phyloP scores from a whole-genome alignment of 805 yeast genomes.

The Kluyveromyces wickerhamii region DNA sequence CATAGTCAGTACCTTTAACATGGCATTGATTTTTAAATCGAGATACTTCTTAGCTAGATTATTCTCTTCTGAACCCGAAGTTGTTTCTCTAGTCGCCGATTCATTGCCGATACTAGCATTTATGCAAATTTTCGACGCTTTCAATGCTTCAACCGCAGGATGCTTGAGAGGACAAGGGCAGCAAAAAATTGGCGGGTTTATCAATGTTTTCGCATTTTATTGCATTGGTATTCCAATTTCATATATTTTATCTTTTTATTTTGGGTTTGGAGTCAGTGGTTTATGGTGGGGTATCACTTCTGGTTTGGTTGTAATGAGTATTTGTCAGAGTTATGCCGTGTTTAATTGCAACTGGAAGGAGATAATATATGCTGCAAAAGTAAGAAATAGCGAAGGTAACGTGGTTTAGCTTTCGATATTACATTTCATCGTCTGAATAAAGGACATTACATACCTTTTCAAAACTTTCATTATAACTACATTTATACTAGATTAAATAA shows the following conservation, averaged over 20 bases:
- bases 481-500: too few species aligned
- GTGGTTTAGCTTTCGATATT: constrained; percentile 2
- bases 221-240: constrained; percentile 57
- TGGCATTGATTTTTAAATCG: constrained; percentile 37
- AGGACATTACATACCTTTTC: not conserved
- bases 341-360: constrained; percentile 28
- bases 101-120: constrained; percentile 57
- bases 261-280: constrained; percentile 46
- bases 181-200: constrained; percentile 33
- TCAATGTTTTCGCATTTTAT: constrained; percentile 31
- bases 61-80: constrained; percentile 55
- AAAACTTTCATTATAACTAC: constrained; percentile 1
- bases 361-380: constrained; percentile 23
- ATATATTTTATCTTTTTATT: constrained; percentile 43
- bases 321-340: constrained; percentile 29
- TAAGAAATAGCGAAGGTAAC: constrained; percentile 20
- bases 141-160: constrained; percentile 68
- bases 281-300: constrained; percentile 49
- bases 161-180: constrained; percentile 71
- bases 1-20: constrained; percentile 38
- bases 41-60: constrained; percentile 38
- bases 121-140: constrained; percentile 63
- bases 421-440: not conserved
- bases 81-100: constrained; percentile 40
- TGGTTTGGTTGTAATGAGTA: constrained; percentile 28